Evolutionary conservation across 257 asterid genomes (phyloP), one percentile per base, ranked within the genome.

Genomic region (Solanum raphanifolium): DNA sequence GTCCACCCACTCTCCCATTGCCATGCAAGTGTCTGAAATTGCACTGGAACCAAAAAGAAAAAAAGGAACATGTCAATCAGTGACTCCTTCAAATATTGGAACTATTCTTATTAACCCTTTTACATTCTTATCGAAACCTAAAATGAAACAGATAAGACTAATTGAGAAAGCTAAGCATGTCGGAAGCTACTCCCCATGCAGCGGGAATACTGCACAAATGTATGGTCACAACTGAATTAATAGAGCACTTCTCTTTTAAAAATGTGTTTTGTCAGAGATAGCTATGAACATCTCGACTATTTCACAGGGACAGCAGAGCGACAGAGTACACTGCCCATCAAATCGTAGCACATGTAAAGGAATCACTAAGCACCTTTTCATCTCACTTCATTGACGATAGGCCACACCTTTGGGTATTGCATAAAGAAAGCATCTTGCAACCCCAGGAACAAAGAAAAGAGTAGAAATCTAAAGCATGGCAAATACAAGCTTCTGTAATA

Each of bases 1-100:
- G 86, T 95, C 99, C 55, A 94, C 98, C 99, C 99, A 97, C 87
- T 97, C 99, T 81, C 95, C 96, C 99, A 97, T 97, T 55, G 99
- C 98, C 94, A 96, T 69, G 90, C 99, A 95, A 15, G 98, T 95
- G 86, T 97, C 99, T 1, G 96, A 73, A 62, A 95, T 95, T 66
- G 95, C 94, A 83, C 99, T 96, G 91, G 52, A 90, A 90, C 74
- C 79, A 75, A 86, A 21, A 74, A 21, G 16, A 25, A 13, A 69
- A 34, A 74, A 74, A 21, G 16, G 15, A 3, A 39, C 27, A 69
- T 8, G 15, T 2, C 5, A 4, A 48, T 86, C 69, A 81, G 85
- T 9, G 5, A 46, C 25, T 41, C 84, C 25, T 43, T 43, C 84
- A 5, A 76, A 39, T 39, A 34, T 39, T 76, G 60, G 34, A 39